Evolutionary conservation across 169 alveolate genomes (phyloP), one percentile per base, ranked within the genome.

Genomic region (Plasmodium blacklocki): DNA sequence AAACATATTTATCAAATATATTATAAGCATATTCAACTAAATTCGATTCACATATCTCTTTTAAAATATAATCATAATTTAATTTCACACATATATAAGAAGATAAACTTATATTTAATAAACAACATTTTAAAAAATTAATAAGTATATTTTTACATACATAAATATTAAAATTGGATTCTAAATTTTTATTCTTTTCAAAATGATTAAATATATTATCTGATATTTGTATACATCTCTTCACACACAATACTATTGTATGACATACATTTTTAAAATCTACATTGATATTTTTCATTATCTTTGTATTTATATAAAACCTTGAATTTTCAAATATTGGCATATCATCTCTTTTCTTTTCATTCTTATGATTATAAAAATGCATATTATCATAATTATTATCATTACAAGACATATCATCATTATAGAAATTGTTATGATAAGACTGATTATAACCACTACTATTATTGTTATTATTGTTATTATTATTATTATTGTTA

Each of bases 281-380:
- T 12, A 86, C 63, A 67, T 86, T 72, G 60, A 52, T 71, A 58
- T 14, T 43, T 50, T 86, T 39, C 39, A 72, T 14, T 15, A 19
- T 63, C 21, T 68, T 56, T 58, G 56, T 70, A 50, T 21, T 73
- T 15, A 86, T 59, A 14, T 64, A 56, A 71, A 86, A 74, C 23
- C 26, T 18, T 4, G 92, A 86, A 60, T 86, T 70, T 62, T 72
- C 92, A 49, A 86, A 73, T 71, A 86, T n/a, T 0, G 87, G 92
- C 92, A 86, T 86, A 56, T 86, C 92, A 19, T 63, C 39, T 78
- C 67, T 50, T 64, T 32, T 59, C 3, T 70, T 56, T 78, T 78
- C 58, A 18, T n/a, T 2, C 14, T 56, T 23, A 26, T 32, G 45
- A 32, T 32, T 32, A 32, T 32, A 32, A 32, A 32, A n/a, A 18